A percentile compares a stretch with the other conserved stretches of the same genome.
Conservation (phyloP, 805 yeast species). For the Candida michaelii region DNA sequence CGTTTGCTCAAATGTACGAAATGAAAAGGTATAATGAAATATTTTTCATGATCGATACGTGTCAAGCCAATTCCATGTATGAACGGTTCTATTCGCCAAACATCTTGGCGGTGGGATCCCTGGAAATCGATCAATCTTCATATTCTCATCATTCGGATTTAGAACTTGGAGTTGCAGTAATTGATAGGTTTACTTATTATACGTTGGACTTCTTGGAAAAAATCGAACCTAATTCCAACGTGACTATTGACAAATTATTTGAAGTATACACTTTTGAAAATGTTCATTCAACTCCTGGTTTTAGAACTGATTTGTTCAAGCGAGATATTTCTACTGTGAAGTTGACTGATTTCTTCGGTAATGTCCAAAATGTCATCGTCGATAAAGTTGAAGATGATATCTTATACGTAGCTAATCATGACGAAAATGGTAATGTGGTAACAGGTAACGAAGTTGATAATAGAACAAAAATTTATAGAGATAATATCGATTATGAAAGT, state of each 20-base stretch:
- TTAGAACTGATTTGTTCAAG: constrained; percentile 73
- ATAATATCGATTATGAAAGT: constrained; percentile 9
- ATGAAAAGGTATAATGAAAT: constrained; percentile 94
- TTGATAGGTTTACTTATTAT: constrained; percentile 92
- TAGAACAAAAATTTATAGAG: constrained; percentile 1
- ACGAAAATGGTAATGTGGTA: constrained; percentile 21
- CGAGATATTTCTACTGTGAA: constrained; percentile 67
- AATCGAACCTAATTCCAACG: constrained; percentile 70
- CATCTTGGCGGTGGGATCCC: constrained; percentile 88
- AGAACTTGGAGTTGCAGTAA: constrained; percentile 96
- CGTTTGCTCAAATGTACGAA: constrained; percentile 95
- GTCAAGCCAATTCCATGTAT: constrained; percentile 98
- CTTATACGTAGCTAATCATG: constrained; percentile 31
- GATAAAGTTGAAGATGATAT: constrained; percentile 56
- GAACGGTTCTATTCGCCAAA: constrained; percentile 90
- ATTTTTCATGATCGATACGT: constrained; percentile 96
- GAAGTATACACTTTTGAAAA: constrained; percentile 80
- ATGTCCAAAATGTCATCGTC: constrained; percentile 73
- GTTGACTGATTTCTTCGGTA: constrained; percentile 93
- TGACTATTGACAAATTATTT: constrained; percentile 80
- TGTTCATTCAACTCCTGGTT: constrained; percentile 92
- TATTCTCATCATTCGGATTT: constrained; percentile 95
- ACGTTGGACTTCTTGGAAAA: constrained; percentile 85
- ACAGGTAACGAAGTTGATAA: background rate
- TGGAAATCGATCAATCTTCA: constrained; percentile 82